Conservation (phyloP, 352 stramenopile species). For the Phytopythium helicoides region DNA sequence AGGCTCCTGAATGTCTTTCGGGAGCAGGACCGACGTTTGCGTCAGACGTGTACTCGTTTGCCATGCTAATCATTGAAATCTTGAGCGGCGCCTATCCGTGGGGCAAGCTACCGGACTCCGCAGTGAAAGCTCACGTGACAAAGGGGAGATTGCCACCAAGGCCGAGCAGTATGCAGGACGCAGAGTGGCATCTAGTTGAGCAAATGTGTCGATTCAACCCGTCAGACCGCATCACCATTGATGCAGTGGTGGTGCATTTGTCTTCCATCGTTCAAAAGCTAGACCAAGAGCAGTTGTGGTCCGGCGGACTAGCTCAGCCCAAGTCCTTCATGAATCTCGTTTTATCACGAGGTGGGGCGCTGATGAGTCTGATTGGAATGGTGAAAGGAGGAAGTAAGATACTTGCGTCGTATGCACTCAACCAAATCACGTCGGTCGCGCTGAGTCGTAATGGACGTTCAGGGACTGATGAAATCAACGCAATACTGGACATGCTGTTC, state of each 20-base stretch:
- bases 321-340: too few relatives aligned
- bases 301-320: too few relatives aligned
- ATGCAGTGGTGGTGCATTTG: not conserved
- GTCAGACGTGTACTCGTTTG: slow-evolving; percentile 14
- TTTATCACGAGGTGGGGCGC: too few relatives aligned
- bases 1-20: slow-evolving; percentile 10
- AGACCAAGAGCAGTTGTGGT: too few relatives aligned
- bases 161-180: not conserved
- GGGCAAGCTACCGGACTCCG: not conserved
- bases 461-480: too few relatives aligned
- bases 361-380: too few relatives aligned
- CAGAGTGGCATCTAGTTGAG: not conserved
- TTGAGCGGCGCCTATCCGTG: not conserved
- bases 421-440: too few relatives aligned
- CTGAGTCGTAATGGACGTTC: too few relatives aligned
- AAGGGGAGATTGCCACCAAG: not conserved
- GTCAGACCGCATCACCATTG: not conserved
- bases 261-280: too few relatives aligned
- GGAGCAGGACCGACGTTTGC: slow-evolving; percentile 5
- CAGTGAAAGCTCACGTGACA: not conserved
- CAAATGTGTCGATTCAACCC: not conserved
- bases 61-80: slow-evolving; percentile 10
- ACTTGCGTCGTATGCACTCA: too few relatives aligned
- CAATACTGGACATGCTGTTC: too few relatives aligned
- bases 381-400: too few relatives aligned